Percentiles rank a stretch among this genome's conserved stretches.
Evolutionary conservation across 2,329 filamentous ascomycete genomes (phyloP).

Genomic region (Chaetomium sp.): DNA sequence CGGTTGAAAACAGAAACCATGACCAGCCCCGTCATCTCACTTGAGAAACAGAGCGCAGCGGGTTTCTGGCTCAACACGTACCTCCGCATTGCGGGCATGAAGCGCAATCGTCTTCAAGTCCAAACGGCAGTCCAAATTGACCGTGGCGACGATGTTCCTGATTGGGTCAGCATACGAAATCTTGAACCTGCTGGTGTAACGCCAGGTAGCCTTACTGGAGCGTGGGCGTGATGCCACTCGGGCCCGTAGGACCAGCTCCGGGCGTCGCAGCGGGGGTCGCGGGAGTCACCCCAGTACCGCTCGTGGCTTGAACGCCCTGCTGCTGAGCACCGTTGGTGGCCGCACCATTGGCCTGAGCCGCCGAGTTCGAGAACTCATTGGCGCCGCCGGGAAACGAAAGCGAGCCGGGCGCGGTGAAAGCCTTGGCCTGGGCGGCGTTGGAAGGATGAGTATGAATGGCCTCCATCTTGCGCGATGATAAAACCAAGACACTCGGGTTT

Average conservation of each 20-base stretch:
- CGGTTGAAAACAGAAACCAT: slow-evolving; percentile 17
- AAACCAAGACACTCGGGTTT: slow-evolving; percentile 9
- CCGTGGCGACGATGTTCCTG: slow-evolving; percentile 95
- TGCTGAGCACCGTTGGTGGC: slow-evolving; percentile 44
- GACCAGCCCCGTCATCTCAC: not conserved
- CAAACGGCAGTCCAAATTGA: slow-evolving; percentile 94
- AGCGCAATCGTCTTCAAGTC: slow-evolving; percentile 98
- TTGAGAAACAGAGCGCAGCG: slow-evolving; percentile 1
- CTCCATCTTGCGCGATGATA: slow-evolving; percentile 58
- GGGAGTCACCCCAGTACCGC: slow-evolving; percentile 77
- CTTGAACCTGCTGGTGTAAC: slow-evolving; percentile 27
- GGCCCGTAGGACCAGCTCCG: slow-evolving; percentile 67
- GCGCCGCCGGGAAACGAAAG: slow-evolving; percentile 84
- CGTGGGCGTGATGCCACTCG: slow-evolving; percentile 81
- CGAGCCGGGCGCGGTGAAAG: slow-evolving; percentile 87
- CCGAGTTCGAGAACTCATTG: slow-evolving; percentile 74
- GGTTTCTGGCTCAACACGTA: slow-evolving; percentile 18
- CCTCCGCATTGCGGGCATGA: slow-evolving; percentile 91
- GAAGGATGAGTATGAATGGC: slow-evolving; percentile 85
- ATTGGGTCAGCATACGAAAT: slow-evolving; percentile 48
- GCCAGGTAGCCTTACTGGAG: slow-evolving; percentile 78
- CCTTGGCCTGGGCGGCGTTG: slow-evolving; percentile 88
- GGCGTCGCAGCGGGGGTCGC: slow-evolving; percentile 88
- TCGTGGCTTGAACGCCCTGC: slow-evolving; percentile 51
- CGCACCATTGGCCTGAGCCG: slow-evolving; percentile 47